Base-by-base conservation (phyloP, 805 yeast genomes). In the Kazachstania africana region DNA sequence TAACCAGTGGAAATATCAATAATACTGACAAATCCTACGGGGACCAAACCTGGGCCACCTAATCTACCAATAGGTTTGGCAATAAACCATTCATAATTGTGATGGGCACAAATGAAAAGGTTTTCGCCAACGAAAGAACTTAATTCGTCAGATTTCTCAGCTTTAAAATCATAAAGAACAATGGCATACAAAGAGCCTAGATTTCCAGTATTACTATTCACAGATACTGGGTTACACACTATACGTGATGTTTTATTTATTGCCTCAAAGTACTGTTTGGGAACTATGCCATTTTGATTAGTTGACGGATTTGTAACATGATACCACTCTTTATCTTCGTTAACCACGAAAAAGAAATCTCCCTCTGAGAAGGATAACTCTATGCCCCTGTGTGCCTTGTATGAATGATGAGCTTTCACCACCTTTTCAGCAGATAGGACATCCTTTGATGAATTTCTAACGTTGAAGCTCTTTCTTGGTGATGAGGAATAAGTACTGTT, bases 31-130 rank as follows among this genome's bases (percentile, higher is more conserved):
- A 81, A 91, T 13, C 82, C 72, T 4, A 83, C 87, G 0, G 99
- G 98, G 6, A 91, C 93, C 28, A 91, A 65, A 1, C 99, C 98
- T 0, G 97, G 97, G 1, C 96, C 98, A 16, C 98, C 97, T 24
- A 91, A 63, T 33, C 96, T 66, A 37, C 88, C 93, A 26, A 91
- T 81, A 10, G 95, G 95, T 54, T 91, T 91, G 4, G 96, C 97
- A 37, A 91, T 91, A 46, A 85, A 87, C 99, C 99, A 91, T 59
- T 93, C 99, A 42, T 66, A 80, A 34, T 84, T 85, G 50, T 88
- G 94, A 57, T 88, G 96, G 2, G 99, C 99, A 58, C 95, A 88
- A 9, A 93, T 74, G 19, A 87, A 81, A 39, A 91, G 69, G 45
- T 81, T 78, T 47, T 91, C 99, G 24, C 96, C 96, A 1, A 81